These are phyloP conservation scores for Quaeritorhiza haematococci DNA, from an alignment of 371 early-diverging fungal species.

Conservation along the genomic window DNA sequence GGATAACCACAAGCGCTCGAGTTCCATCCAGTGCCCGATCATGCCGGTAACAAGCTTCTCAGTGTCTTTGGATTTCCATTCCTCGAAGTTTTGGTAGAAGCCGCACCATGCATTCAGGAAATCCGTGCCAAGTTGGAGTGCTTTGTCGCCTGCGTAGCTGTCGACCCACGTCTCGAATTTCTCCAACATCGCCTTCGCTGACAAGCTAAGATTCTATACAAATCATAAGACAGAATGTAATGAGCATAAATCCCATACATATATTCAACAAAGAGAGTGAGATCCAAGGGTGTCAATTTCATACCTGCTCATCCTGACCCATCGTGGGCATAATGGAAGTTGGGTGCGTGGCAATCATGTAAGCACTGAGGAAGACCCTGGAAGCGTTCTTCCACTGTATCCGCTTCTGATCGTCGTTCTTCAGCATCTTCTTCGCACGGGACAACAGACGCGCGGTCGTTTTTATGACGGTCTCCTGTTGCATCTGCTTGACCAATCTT, in stretches of 20 bases:
- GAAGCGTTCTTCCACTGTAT: conserved; percentile 38
- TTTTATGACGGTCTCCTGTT: conserved; percentile 30
- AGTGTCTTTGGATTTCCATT: conserved; percentile 67
- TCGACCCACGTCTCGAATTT: conserved; percentile 52
- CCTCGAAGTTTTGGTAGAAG: conserved; percentile 59
- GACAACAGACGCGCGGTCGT: conserved; percentile 17
- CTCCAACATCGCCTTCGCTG: conserved; percentile 45
- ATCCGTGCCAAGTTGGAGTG: conserved; percentile 17
- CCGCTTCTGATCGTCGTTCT: not conserved
- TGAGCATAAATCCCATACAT: not conserved
- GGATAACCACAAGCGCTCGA: conserved; percentile 61
- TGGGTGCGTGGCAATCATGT: conserved; percentile 64
- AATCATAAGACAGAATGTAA: not conserved
- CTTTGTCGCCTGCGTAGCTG: not conserved
- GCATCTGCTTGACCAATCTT: conserved; percentile 22
- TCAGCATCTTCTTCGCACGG: not conserved
- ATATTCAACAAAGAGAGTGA: not conserved
- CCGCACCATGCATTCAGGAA: conserved; percentile 49
- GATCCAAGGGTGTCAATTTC: not conserved
- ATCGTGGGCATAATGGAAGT: conserved; percentile 48
- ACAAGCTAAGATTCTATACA: conserved; percentile 21
- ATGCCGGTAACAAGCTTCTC: conserved; percentile 54
- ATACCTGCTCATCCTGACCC: conserved; percentile 50
- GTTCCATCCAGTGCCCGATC: conserved; percentile 63
- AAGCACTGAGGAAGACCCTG: conserved; percentile 60